These are phyloP conservation scores for Halophytophthora polymorphica DNA, from an alignment of 352 stramenopile genomes.

Conservation along the genomic window DNA sequence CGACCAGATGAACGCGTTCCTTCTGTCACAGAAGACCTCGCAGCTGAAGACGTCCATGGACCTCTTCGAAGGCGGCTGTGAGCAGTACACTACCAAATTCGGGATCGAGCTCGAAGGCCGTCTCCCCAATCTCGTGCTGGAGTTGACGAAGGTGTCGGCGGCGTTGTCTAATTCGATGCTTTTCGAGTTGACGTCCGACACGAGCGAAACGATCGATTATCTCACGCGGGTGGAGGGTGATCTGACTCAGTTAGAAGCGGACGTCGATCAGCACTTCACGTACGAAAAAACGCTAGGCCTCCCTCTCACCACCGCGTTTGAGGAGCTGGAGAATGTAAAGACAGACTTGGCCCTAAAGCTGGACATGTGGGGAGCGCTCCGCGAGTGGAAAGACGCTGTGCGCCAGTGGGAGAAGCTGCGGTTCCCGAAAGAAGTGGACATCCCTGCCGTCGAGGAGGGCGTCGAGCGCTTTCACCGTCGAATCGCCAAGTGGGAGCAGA, in stretches of 20 bases:
- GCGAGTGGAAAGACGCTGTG: constrained; percentile 57
- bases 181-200: constrained; percentile 48
- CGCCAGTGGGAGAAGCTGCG: constrained; percentile 41
- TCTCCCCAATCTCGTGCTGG: constrained; percentile 35
- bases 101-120: constrained; percentile 62
- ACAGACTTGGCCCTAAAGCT: constrained; percentile 77
- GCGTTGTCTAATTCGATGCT: constrained; percentile 35
- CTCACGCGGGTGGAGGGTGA: constrained; percentile 34
- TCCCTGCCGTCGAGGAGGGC: constrained; percentile 58
- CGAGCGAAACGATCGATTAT: constrained; percentile 46
- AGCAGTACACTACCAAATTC: constrained; percentile 78
- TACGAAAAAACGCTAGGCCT: constrained; percentile 58
- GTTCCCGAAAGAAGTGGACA: constrained; percentile 72
- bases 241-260: constrained; percentile 15
- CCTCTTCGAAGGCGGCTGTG: constrained; percentile 63
- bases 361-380: constrained; percentile 71
- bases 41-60: constrained; percentile 78
- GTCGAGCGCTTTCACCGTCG: constrained; percentile 57
- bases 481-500: constrained; percentile 49
- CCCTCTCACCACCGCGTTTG: constrained; percentile 67
- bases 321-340: constrained; percentile 71
- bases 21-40: constrained; percentile 68
- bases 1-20: constrained; percentile 72
- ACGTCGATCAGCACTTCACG: constrained; percentile 37
- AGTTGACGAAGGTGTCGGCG: constrained; percentile 29